Percentiles rank a stretch among this genome's conserved stretches.
Evolutionary conservation across 2,329 filamentous ascomycete genomes (phyloP).

Genomic region (Penicillium italicum): DNA sequence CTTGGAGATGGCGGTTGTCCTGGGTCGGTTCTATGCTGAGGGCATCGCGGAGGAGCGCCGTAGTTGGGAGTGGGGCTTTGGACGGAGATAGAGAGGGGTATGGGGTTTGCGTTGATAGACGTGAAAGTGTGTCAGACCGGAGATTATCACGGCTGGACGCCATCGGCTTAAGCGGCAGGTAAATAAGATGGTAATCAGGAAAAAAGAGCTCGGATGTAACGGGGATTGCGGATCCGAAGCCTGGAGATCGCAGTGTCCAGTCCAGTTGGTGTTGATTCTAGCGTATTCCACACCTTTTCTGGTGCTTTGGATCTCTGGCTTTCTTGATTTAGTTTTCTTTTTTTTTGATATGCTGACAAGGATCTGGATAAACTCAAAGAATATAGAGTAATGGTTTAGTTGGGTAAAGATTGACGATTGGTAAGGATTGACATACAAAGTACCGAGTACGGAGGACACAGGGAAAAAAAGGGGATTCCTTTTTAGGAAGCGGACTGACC

Average conservation of each 20-base stretch:
- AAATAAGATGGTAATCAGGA: slow-evolving; percentile 17
- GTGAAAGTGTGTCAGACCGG: slow-evolving; percentile 18
- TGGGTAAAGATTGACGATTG: neutral
- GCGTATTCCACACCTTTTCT: slow-evolving; percentile 1
- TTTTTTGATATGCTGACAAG: neutral
- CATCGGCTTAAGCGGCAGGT: slow-evolving; percentile 20
- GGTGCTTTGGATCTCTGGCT: neutral
- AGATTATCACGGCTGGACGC: slow-evolving; percentile 18
- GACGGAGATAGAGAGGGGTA: slow-evolving; percentile 21
- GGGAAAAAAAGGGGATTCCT: neutral
- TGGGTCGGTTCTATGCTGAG: slow-evolving; percentile 42
- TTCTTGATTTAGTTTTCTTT: too few species aligned
- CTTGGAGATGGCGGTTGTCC: slow-evolving; percentile 25
- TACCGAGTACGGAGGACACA: too few species aligned
- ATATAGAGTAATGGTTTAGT: neutral
- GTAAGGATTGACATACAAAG: too few species aligned
- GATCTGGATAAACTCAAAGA: neutral
- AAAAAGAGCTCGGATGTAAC: slow-evolving; percentile 30
- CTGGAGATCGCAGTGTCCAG: slow-evolving; percentile 1
- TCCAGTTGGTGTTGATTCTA: slow-evolving; percentile 2
- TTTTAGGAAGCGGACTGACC: neutral
- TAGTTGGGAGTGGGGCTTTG: slow-evolving; percentile 25
- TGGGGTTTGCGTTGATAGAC: slow-evolving; percentile 7
- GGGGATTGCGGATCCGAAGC: slow-evolving; percentile 20
- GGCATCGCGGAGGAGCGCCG: slow-evolving; percentile 43